Evolutionary conservation across 495 filamentous ascomycete species (phyloP), one percentile per base, ranked within the genome.

Genomic region (Penicillium cataractarum): DNA sequence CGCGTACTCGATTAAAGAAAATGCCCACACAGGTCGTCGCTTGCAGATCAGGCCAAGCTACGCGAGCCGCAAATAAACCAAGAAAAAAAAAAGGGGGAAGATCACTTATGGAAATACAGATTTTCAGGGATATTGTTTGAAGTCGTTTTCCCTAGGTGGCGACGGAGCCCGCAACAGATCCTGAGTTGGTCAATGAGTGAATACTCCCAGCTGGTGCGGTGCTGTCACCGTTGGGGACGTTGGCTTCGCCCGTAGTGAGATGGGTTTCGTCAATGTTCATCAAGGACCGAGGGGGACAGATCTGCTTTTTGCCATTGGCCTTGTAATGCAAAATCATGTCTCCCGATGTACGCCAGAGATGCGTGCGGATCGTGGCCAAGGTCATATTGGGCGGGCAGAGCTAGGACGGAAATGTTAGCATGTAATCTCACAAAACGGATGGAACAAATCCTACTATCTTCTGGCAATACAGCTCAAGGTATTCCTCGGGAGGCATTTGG

Each of bases 291-390:
- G 75, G 69, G 6, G 71, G 63, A 35, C 59, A 71, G 29, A 80
- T 78, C 48, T 76, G 73, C 55, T 91, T 91, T 72, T 85, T 85
- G 24, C 92, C 92, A 65, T 97, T 98, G 31, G 91, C 83, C 70
- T 93, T 94, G 83, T 98, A 99, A 65, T 91, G 86, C 37, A 99
- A 79, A 31, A 96, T 74, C 68, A 99, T 90, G 74, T 99, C 95
- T 55, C 90, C 92, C 13, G 91, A 90, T 26, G 89, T 90, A 63
- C 95, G 91, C 95, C 96, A 99, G 49, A 98, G 80, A 67, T 97
- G 91, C 7, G 92, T 86, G 50, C 92, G 88, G 27, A 99, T 86
- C 0, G 93, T 97, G 22, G 92, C 92, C 9, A 99, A 84, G 44
- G 90, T 97, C 90, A 97, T 97, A 10, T 89, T 90, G 4, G 84